Evolutionary conservation across 1,284 basidiomycete species (phyloP).

Genomic region (Ustilago hordei): DNA sequence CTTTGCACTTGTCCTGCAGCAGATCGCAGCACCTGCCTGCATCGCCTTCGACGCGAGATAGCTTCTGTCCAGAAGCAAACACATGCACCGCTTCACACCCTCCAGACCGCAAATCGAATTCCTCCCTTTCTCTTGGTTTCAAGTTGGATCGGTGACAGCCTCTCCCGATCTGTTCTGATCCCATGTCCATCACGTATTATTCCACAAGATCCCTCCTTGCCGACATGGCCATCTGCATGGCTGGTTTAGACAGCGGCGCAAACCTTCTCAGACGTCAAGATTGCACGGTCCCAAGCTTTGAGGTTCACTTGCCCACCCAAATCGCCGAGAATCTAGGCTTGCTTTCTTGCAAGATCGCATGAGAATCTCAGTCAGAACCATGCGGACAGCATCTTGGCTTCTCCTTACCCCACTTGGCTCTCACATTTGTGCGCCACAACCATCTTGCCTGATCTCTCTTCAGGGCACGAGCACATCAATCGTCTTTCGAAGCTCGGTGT

Average conservation of each 20-base stretch:
- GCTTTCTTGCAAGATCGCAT: neutral
- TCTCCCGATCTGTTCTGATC: no score
- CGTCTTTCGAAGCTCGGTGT: no score
- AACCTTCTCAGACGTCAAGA: neutral
- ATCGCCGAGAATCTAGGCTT: neutral
- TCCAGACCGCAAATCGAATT: neutral
- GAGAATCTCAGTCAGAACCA: neutral
- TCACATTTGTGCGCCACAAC: no score
- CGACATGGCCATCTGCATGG: no score
- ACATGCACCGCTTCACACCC: neutral
- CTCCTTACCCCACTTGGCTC: no score
- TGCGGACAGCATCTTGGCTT: no score
- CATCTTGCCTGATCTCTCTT: no score
- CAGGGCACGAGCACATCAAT: no score
- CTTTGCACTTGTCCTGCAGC: neutral
- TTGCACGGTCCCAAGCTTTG: neutral
- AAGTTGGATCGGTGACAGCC: no score
- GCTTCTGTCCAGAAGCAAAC: neutral
- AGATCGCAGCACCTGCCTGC: conserved; percentile 1
- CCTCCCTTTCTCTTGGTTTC: neutral
- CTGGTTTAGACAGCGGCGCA: no score
- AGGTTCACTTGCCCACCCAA: neutral
- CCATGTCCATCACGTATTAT: no score
- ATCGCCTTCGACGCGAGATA: neutral
- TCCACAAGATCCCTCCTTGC: no score